Percentiles rank a stretch among this genome's conserved stretches.
These are phyloP conservation scores for Hymenoscyphus albidus DNA, from an alignment of 2,329 filamentous ascomycete species.

Conservation along the genomic window DNA sequence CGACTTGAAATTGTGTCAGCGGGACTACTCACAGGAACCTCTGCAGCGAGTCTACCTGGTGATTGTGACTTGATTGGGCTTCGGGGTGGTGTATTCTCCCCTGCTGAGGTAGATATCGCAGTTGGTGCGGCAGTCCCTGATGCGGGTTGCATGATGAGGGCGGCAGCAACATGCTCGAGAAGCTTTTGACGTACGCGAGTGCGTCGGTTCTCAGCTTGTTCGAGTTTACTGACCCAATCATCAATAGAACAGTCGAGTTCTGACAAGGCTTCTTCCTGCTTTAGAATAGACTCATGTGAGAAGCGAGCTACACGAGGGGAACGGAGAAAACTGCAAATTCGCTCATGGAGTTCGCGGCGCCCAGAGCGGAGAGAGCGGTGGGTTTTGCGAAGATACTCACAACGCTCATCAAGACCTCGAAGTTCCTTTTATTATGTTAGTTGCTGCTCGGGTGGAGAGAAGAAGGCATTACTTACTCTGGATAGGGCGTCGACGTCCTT, in stretches of 20 bases:
- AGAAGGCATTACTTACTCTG: conserved; percentile 43
- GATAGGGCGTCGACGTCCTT: conserved; percentile 64
- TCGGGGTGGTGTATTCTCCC: conserved; percentile 26
- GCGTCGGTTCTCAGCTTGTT: conserved; percentile 73
- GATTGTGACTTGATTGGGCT: conserved; percentile 22
- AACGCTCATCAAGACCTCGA: conserved; percentile 70
- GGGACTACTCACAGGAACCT: conserved; percentile 24
- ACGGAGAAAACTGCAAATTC: conserved; percentile 74
- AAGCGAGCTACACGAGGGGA: conserved; percentile 68
- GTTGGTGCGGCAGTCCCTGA: conserved; percentile 25
- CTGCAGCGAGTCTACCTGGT: conserved; percentile 45
- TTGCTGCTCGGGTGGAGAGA: background rate
- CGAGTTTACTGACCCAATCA: conserved; percentile 76
- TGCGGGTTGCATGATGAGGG: conserved; percentile 44
- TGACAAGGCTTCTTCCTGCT: conserved; percentile 74
- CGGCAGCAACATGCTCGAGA: conserved; percentile 75
- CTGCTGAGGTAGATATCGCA: background rate
- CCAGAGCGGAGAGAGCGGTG: conserved; percentile 72
- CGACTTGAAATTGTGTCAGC: conserved; percentile 12
- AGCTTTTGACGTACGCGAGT: conserved; percentile 74
- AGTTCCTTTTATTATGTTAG: conserved; percentile 53
- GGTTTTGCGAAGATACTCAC: conserved; percentile 72
- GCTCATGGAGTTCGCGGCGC: conserved; percentile 69
- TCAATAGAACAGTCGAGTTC: conserved; percentile 76
- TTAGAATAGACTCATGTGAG: conserved; percentile 69